Evolutionary conservation across 2,329 filamentous ascomycete species (phyloP).

Genomic region (Phaeosphaeria sp.): DNA sequence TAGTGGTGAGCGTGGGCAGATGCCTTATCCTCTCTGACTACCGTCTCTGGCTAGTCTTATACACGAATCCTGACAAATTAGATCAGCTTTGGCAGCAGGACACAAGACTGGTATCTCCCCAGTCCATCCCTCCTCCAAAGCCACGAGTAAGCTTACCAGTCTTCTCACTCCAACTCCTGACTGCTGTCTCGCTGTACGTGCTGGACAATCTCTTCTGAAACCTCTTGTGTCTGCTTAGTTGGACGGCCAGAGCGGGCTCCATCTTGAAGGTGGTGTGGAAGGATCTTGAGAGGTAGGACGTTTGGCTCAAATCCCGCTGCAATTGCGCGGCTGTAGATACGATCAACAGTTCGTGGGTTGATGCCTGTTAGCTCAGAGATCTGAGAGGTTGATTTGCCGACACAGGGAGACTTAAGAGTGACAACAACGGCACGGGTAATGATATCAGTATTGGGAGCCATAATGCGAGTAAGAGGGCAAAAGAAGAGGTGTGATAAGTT

Average conservation of each 20-base stretch:
- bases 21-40: no score
- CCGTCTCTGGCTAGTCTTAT: no score
- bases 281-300: constrained; percentile 7
- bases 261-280: constrained; percentile 8
- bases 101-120: no score
- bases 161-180: constrained; percentile 17
- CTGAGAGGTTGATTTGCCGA: constrained; percentile 1
- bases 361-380: constrained; percentile 5
- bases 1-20: no score
- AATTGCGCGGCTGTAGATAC: constrained; percentile 12
- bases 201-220: constrained; percentile 1
- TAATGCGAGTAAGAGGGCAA: not conserved
- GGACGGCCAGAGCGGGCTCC: constrained; percentile 6
- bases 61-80: no score
- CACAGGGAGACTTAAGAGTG: constrained; percentile 5
- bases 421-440: constrained; percentile 8
- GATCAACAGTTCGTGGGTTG: constrained; percentile 5
- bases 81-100: no score
- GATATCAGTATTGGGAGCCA: constrained; percentile 10
- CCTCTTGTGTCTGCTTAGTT: constrained; percentile 6
- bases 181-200: constrained; percentile 9
- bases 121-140: no score
- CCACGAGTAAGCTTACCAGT: not conserved
- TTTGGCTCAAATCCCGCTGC: constrained; percentile 9
- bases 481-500: not conserved